Evolutionary conservation across 1,139 yeast genomes (phyloP), one percentile per base, ranked within the genome.

Genomic region (Nakaseomyces glabratus): DNA sequence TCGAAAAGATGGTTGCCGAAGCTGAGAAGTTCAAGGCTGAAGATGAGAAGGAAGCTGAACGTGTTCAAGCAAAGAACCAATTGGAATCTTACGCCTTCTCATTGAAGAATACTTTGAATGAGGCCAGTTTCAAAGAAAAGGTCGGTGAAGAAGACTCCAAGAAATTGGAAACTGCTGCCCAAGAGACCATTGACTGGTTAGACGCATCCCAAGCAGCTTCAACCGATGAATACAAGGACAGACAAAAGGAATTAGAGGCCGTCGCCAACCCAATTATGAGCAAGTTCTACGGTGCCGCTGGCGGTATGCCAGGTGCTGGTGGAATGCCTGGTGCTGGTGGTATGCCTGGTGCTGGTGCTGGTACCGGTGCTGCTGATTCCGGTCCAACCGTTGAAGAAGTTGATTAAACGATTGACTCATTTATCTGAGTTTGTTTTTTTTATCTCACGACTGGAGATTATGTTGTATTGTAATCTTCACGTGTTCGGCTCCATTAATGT

Each of bases 1-100:
- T 82, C 47, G 94, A 82, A 63, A 77, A 85, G 62, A 84, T 84
- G 95, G 93, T 84, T 48, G 70, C 82, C 50, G 94, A 84, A 64
- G 85, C 85, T 42, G 86, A 78, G 65, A 77, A 76, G 67, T 77
- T 66, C 67, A 77, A 75, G 65, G 82, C 74, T 42, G 82, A 77
- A 58, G 93, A 81, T 58, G 88, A 78, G 52, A 66, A 71, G 63
- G 88, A 80, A 65, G 75, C 85, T 47, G 69, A 72, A 41, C 79
- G 90, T 65, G 71, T 78, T 53, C 73, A 68, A 69, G 75, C 82
- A 41, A 81, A 82, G 70, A 85, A 84, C 64, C 71, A 72, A 26
- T 71, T 86, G 51, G 95, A 86, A 65, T 78, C 85, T 48, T 85
- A 84, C 60, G 85, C 93, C 44, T 80, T 78, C 65, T 69, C 76